Evolutionary conservation across 345 rosid genomes (phyloP), one percentile per base, ranked within the genome.

Genomic region (Nasturtium officinale): DNA sequence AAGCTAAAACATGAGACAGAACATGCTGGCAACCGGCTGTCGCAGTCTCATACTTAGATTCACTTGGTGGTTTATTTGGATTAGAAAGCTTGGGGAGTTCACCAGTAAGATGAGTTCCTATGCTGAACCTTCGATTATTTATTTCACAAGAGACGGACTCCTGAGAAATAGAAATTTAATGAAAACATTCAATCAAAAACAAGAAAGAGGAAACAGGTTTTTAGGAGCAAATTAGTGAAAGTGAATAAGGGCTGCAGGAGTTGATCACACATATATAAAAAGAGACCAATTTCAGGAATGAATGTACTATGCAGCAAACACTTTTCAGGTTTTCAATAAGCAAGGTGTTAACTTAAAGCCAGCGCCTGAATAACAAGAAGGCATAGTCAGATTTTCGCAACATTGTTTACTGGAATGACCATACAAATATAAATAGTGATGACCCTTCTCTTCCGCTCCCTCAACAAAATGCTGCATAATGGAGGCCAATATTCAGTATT

Each of bases 21-120:
- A 85, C 89, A 74, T 62, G 79, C 77, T 74, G 90, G 79, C 94
- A 90, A 82, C 70, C 77, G 45, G 84, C 87, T 18, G 84, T 90
- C 23, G 70, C 83, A 30, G 79, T 71, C 65, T 52, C 77, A 69
- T 61, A 59, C 62, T 52, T 70, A 21, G 83, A 60, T 72, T 70
- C 87, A 23, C 52, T 61, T 68, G 64, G 51, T 69, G 78, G 72
- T 61, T 69, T 87, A 78, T 80, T 80, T 60, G 83, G 71, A 46
- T 35, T 77, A 37, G 76, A 58, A 79, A 71, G 79, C 50, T 58
- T 76, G 38, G 63, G 55, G 55, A 61, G 65, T 69, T 75, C 78
- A 64, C 81, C 67, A 38, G 80, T 60, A 72, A 21, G 37, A 56
- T 62, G 79, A 61, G 71, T 61, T 82, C 90, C 86, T 65, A 74